Evolutionary conservation across 345 rosid genomes (phyloP).

Genomic region (Sonneratia alba): DNA sequence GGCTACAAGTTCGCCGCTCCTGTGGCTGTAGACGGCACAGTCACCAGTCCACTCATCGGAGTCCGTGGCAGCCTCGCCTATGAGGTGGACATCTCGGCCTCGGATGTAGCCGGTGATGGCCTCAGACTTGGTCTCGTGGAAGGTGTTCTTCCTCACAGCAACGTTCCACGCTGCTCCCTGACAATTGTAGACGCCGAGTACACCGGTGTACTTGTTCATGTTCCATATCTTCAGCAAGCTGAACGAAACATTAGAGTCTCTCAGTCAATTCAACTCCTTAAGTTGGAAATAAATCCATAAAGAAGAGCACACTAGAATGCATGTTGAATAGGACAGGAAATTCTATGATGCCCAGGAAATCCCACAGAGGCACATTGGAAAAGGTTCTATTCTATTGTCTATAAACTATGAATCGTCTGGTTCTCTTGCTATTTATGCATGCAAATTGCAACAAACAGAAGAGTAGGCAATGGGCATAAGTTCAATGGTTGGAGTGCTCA

Average conservation of each 20-base stretch:
- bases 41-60: conserved; percentile 50
- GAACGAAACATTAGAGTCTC: conserved; percentile 16
- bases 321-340: no score
- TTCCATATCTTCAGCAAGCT: conserved; percentile 97
- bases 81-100: conserved; percentile 74
- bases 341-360: no score
- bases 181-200: conserved; percentile 80
- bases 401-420: no score
- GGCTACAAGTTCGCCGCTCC: conserved; percentile 31
- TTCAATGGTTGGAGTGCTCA: conserved; percentile 12
- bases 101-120: conserved; percentile 44
- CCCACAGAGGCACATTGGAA: no score
- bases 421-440: no score
- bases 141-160: conserved; percentile 57
- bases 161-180: conserved; percentile 98
- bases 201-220: conserved; percentile 96
- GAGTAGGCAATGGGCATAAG: background rate
- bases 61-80: conserved; percentile 56
- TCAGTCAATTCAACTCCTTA: background rate
- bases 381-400: no score
- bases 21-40: conserved; percentile 51
- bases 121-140: conserved; percentile 49
- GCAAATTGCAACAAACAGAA: background rate
- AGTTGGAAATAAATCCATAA: background rate
- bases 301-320: no score